phyloP scores from a whole-genome alignment of 176 grass and related monocot genomes.

The Oryza coarctata region DNA sequence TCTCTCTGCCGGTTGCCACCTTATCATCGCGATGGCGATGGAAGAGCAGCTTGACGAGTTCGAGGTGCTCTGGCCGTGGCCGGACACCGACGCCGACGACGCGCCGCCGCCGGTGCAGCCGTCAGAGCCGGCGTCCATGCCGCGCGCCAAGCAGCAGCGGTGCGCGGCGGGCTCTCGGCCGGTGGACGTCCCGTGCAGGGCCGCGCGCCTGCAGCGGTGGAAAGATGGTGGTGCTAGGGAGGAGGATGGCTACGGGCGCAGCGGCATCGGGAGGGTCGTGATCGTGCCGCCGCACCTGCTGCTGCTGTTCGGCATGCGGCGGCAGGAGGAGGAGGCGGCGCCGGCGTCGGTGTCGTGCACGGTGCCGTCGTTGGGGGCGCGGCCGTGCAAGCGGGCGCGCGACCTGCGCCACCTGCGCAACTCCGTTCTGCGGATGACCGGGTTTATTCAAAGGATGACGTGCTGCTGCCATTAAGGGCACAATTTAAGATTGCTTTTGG shows the following conservation, averaged over 20 bases:
- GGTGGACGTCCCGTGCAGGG: slow-evolving; percentile 33
- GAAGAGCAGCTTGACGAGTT: slow-evolving; percentile 65
- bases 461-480: not conserved
- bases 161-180: not conserved
- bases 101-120: not conserved
- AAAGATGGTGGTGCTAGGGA: not conserved
- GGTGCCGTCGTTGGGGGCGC: slow-evolving; percentile 39
- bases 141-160: not conserved
- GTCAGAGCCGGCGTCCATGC: no score
- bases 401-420: slow-evolving; percentile 56
- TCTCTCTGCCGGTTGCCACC: not conserved
- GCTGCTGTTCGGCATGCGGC: slow-evolving; percentile 38
- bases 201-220: not conserved
- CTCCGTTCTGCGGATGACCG: slow-evolving; percentile 69
- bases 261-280: not conserved
- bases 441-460: slow-evolving; percentile 64
- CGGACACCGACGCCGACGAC: slow-evolving; percentile 12
- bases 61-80: slow-evolving; percentile 62
- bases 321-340: not conserved
- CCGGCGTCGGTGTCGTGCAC: slow-evolving; percentile 19
- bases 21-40: slow-evolving; percentile 47
- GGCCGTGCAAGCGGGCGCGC: slow-evolving; percentile 48
- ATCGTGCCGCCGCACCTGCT: slow-evolving; percentile 66
- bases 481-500: not conserved
- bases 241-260: not conserved